Evolutionary conservation across 2,329 filamentous ascomycete species (phyloP).

Genomic region (Apiospora arundinis): DNA sequence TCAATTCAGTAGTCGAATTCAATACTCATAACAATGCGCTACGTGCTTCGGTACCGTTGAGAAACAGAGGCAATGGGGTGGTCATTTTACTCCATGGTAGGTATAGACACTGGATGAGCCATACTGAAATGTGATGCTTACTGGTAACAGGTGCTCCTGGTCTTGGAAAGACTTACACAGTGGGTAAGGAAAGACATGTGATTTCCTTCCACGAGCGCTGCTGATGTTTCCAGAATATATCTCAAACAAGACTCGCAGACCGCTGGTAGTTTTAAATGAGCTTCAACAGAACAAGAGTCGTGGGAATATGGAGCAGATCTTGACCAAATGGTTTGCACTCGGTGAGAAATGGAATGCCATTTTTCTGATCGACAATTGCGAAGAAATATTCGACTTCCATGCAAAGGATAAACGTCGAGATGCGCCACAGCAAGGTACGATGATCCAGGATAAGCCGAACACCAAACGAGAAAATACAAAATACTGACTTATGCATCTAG

Average conservation of each 20-base stretch:
- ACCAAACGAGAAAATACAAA: no score
- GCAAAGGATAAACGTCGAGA: no score
- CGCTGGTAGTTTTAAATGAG: no score
- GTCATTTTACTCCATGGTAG: neutral
- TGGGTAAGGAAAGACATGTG: neutral
- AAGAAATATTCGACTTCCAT: neutral
- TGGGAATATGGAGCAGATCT: no score
- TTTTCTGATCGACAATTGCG: neutral
- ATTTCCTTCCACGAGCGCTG: accelerated
- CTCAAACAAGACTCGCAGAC: neutral
- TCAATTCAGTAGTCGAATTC: no score
- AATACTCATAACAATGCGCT: no score
- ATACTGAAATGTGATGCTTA: no score
- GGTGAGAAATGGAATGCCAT: neutral
- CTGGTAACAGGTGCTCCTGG: neutral
- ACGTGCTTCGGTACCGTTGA: no score
- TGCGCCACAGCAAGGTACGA: no score
- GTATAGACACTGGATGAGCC: neutral
- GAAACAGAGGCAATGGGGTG: neutral
- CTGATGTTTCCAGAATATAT: neutral
- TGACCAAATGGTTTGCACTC: neutral
- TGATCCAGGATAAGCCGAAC: no score
- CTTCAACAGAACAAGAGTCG: no score
- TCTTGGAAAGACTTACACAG: neutral
- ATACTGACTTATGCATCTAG: neutral